phyloP scores from a whole-genome alignment of 2,329 filamentous ascomycete species.

The Apiospora sp. region DNA sequence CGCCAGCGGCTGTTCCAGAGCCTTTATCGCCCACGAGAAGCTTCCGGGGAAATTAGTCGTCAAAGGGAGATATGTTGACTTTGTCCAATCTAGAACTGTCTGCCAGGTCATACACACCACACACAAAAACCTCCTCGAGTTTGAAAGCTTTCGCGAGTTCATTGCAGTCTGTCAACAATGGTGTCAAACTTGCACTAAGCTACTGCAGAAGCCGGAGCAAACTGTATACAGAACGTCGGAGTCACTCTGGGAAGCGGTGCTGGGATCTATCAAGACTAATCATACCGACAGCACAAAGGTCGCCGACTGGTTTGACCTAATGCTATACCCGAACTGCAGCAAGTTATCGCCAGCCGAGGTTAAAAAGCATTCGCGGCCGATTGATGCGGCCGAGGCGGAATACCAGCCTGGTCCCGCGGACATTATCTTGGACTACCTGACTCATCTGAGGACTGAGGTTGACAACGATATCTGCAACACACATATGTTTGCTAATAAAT shows the following conservation, averaged over 20 bases:
- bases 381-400: neutral
- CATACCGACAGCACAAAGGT: fast-evolving
- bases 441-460: neutral
- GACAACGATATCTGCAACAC: neutral
- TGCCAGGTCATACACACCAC: neutral
- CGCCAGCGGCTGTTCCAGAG: neutral
- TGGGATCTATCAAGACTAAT: neutral
- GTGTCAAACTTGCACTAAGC: neutral
- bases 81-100: neutral
- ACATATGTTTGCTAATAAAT: neutral
- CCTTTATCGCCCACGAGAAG: neutral
- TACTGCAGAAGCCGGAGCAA: neutral
- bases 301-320: neutral
- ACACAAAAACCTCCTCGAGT: neutral
- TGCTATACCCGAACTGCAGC: neutral
- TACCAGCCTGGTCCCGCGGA: neutral
- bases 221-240: neutral
- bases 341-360: neutral
- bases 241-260: neutral
- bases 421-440: neutral
- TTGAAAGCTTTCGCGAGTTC: neutral
- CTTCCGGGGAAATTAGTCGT: neutral
- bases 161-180: neutral
- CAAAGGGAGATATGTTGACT: neutral
- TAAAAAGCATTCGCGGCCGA: neutral